These are phyloP conservation scores for Fusarium buxicola DNA, from an alignment of 2,329 filamentous ascomycete species.

Conservation along the genomic window DNA sequence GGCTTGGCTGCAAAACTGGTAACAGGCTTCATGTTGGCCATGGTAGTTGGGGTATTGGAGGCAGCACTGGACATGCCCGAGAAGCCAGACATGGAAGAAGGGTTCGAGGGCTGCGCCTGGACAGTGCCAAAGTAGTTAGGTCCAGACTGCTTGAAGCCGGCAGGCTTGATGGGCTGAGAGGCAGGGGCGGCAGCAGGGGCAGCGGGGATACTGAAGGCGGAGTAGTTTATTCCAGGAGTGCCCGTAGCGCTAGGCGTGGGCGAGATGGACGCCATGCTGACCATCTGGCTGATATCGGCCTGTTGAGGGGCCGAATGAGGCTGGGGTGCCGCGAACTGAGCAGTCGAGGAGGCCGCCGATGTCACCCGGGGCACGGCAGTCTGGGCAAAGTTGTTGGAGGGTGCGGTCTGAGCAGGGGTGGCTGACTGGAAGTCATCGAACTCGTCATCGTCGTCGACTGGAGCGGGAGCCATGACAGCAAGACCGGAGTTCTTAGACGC, in stretches of 20 bases:
- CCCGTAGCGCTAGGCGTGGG: slow-evolving; percentile 71
- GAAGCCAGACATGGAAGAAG: slow-evolving; percentile 48
- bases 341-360: slow-evolving; percentile 65
- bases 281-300: slow-evolving; percentile 82
- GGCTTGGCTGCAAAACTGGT: slow-evolving; percentile 63
- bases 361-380: slow-evolving; percentile 61
- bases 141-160: slow-evolving; percentile 75
- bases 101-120: slow-evolving; percentile 52
- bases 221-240: slow-evolving; percentile 71
- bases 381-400: slow-evolving; percentile 51
- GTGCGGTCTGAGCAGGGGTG: slow-evolving; percentile 65
- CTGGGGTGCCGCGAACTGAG: slow-evolving; percentile 83
- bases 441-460: slow-evolving; percentile 77
- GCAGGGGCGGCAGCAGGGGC: slow-evolving; percentile 52
- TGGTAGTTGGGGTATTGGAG: slow-evolving; percentile 52
- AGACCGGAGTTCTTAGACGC: slow-evolving; percentile 61
- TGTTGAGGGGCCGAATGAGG: slow-evolving; percentile 87
- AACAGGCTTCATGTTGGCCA: slow-evolving; percentile 62
- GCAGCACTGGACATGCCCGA: slow-evolving; percentile 51
- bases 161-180: slow-evolving; percentile 63
- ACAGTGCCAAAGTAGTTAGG: slow-evolving; percentile 98
- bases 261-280: slow-evolving; percentile 83
- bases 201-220: slow-evolving; percentile 63
- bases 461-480: slow-evolving; percentile 55
- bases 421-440: slow-evolving; percentile 99